Percentiles rank a stretch among this genome's conserved stretches.
Evolutionary conservation across 257 asterid species (phyloP).

Genomic region (Knoxia roxburghii): DNA sequence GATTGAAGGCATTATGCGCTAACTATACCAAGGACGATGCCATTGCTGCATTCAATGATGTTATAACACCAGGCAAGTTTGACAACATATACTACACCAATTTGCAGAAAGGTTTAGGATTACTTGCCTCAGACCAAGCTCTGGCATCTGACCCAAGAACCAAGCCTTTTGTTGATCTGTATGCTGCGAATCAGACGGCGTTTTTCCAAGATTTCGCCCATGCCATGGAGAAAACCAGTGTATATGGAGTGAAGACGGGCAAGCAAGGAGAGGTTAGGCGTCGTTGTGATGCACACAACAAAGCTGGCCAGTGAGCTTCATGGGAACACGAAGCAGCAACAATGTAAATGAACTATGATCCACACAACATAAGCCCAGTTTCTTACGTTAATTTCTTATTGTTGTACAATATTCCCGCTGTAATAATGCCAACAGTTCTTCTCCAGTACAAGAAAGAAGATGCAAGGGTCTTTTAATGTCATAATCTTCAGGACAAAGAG

Average conservation of each 20-base stretch:
- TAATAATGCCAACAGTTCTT: not conserved
- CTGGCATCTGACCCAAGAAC: constrained; percentile 57
- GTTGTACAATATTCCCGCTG: not conserved
- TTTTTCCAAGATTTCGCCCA: constrained; percentile 52
- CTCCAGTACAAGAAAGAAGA: too few species aligned
- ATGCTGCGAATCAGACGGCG: constrained; percentile 51
- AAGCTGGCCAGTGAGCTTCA: not conserved
- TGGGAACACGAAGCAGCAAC: not conserved
- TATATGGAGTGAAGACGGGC: constrained; percentile 45
- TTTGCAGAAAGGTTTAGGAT: constrained; percentile 48
- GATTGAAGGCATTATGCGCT: constrained; percentile 42
- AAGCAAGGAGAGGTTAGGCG: constrained; percentile 72
- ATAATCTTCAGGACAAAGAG: too few species aligned
- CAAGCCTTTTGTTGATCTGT: constrained; percentile 59
- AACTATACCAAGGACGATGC: constrained; percentile 30
- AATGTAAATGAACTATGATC: too few species aligned
- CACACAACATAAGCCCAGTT: not conserved
- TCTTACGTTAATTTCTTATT: not conserved
- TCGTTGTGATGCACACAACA: constrained; percentile 64
- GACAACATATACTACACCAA: constrained; percentile 59
- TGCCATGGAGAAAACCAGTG: constrained; percentile 59
- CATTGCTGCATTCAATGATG: constrained; percentile 70
- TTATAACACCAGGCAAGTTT: constrained; percentile 77
- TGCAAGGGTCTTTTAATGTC: too few species aligned
- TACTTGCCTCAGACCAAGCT: constrained; percentile 58